Percentiles rank a stretch among this genome's conserved stretches.
phyloP scores from a whole-genome alignment of 192 early-diverging fungal genomes.

The Oehlia diaphana region DNA sequence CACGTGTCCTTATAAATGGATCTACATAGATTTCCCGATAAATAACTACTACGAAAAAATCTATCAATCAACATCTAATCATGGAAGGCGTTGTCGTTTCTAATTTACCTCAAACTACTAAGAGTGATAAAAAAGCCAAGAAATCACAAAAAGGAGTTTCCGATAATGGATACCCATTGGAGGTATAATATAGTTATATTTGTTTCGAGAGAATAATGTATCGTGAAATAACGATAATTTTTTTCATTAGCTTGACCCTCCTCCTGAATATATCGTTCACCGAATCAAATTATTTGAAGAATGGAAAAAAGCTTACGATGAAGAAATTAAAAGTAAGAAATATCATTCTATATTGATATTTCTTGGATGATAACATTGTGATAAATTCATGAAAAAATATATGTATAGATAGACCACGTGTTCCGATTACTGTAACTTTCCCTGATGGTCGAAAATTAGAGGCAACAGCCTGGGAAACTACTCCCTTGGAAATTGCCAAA shows the following conservation, averaged over 20 bases:
- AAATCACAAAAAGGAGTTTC: too few relatives aligned
- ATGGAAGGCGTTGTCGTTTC: too few relatives aligned
- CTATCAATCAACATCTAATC: too few relatives aligned
- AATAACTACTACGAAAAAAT: too few relatives aligned
- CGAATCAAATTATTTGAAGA: conserved; percentile 52
- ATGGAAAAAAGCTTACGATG: conserved; percentile 20
- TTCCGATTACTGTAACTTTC: conserved; percentile 79
- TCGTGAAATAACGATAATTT: too few relatives aligned
- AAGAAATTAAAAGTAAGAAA: conserved; percentile 28
- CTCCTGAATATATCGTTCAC: conserved; percentile 75
- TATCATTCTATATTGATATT: neutral
- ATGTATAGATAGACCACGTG: conserved; percentile 67
- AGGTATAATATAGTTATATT: too few relatives aligned
- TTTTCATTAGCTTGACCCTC: conserved; percentile 52
- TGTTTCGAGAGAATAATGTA: too few relatives aligned
- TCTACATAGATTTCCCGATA: too few relatives aligned
- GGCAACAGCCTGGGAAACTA: conserved; percentile 92
- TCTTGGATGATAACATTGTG: neutral
- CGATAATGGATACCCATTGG: too few relatives aligned
- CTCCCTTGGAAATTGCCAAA: conserved; percentile 89
- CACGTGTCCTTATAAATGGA: too few relatives aligned
- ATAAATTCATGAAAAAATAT: neutral
- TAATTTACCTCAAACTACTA: too few relatives aligned
- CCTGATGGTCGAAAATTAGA: conserved; percentile 82
- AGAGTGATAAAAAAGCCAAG: too few relatives aligned